phyloP scores from a whole-genome alignment of 1,284 basidiomycete species.

The Melampsora occidentalis region DNA sequence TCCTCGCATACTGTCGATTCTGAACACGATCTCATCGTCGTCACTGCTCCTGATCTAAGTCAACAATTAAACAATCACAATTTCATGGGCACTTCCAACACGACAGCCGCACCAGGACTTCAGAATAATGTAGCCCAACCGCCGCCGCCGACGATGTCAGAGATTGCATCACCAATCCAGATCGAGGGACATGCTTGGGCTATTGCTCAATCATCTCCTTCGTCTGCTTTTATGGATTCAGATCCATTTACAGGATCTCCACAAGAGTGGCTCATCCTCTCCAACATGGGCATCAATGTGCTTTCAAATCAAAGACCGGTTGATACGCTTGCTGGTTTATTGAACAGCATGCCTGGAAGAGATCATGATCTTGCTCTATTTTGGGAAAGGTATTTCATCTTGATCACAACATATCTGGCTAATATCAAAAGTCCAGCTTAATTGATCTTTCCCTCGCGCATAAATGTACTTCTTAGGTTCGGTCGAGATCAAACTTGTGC shows the following conservation, averaged over 20 bases:
- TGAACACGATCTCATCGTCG: constrained; percentile 70
- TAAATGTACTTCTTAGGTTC: constrained; percentile 60
- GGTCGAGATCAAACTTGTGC: constrained; percentile 84
- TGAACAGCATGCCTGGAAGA: constrained; percentile 51
- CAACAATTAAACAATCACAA: constrained; percentile 57
- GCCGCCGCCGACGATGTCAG: constrained; percentile 63
- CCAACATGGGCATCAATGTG: constrained; percentile 77
- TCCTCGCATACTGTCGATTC: constrained; percentile 62
- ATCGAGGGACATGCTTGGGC: constrained; percentile 80
- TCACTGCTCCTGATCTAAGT: constrained; percentile 69
- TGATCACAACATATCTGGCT: too few species aligned
- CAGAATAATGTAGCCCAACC: constrained; percentile 56
- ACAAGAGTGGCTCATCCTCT: constrained; percentile 77
- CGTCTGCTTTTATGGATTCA: constrained; percentile 54
- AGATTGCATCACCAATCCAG: constrained; percentile 70
- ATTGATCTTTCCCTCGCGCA: too few species aligned
- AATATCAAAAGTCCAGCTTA: too few species aligned
- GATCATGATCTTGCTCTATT: constrained; percentile 51
- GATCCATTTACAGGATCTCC: constrained; percentile 62
- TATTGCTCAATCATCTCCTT: constrained; percentile 57
- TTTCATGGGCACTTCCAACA: constrained; percentile 46
- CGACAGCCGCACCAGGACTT: constrained; percentile 54
- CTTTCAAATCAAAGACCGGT: constrained; percentile 77
- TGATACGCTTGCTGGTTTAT: constrained; percentile 66
- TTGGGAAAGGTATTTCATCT: constrained; percentile 49